Evolutionary conservation across 2,329 filamentous ascomycete species (phyloP).

Genomic region (Talaromyces verruculosus): DNA sequence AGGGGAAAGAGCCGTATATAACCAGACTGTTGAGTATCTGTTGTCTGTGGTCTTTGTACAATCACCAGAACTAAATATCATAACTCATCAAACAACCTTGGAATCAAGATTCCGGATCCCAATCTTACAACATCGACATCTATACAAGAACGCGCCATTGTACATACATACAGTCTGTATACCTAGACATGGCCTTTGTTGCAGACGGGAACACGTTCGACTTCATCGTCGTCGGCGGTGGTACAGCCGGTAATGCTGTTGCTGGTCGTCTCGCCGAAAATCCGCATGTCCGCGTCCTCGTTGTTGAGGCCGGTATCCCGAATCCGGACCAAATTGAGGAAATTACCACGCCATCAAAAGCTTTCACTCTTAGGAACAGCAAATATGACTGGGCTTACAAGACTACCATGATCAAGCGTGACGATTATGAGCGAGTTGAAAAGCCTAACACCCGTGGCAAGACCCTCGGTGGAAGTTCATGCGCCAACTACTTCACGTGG

Average conservation of each 20-base stretch:
- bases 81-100: neutral
- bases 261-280: slow-evolving; percentile 38
- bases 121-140: neutral
- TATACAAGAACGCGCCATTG: neutral
- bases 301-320: slow-evolving; percentile 19
- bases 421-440: slow-evolving; percentile 60
- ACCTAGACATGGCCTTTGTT: neutral
- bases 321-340: slow-evolving; percentile 50
- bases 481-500: slow-evolving; percentile 65
- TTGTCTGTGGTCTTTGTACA: neutral
- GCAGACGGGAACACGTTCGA: slow-evolving; percentile 26
- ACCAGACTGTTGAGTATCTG: neutral
- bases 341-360: slow-evolving; percentile 57
- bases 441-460: slow-evolving; percentile 63
- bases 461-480: slow-evolving; percentile 58
- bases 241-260: slow-evolving; percentile 35
- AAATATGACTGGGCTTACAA: slow-evolving; percentile 63
- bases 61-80: neutral
- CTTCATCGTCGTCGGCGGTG: slow-evolving; percentile 39
- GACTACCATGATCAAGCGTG: slow-evolving; percentile 58
- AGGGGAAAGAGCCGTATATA: slow-evolving; percentile 28
- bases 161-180: neutral
- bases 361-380: slow-evolving; percentile 56
- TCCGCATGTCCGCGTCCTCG: slow-evolving; percentile 25
- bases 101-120: neutral